Evolutionary conservation across 345 rosid species (phyloP).

Genomic region (Noccaea caerulescens): DNA sequence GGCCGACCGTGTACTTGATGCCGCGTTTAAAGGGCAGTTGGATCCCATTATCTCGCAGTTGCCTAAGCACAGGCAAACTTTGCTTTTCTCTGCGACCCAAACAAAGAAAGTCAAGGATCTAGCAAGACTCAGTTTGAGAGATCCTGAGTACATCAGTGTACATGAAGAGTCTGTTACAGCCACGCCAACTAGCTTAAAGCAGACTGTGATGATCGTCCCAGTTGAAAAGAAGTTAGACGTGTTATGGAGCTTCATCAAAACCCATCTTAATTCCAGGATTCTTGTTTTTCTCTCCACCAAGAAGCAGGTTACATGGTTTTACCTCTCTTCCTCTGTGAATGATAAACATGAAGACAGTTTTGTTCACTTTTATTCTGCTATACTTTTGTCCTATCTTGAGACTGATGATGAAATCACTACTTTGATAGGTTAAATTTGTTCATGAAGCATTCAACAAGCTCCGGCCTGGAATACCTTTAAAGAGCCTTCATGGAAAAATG

Average conservation of each 20-base stretch:
- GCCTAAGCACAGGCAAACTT: slow-evolving; percentile 78
- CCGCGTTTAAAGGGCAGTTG: slow-evolving; percentile 78
- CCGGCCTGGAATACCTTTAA: slow-evolving; percentile 94
- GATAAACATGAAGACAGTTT: background rate
- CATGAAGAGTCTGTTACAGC: slow-evolving; percentile 83
- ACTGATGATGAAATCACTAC: slow-evolving; percentile 3
- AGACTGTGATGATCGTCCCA: slow-evolving; percentile 84
- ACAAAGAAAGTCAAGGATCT: slow-evolving; percentile 94
- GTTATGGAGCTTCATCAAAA: slow-evolving; percentile 90
- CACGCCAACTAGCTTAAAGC: slow-evolving; percentile 77
- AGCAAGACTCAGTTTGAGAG: slow-evolving; percentile 94
- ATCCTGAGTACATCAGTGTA: slow-evolving; percentile 91
- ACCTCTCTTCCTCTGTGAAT: slow-evolving; percentile 7
- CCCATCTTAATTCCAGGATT: slow-evolving; percentile 76
- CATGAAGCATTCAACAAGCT: slow-evolving; percentile 92
- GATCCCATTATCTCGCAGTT: slow-evolving; percentile 91
- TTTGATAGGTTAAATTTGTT: slow-evolving; percentile 81
- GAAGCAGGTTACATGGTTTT: slow-evolving; percentile 72
- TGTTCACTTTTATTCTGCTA: background rate
- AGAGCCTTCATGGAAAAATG: slow-evolving; percentile 96
- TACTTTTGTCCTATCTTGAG: slow-evolving; percentile 1
- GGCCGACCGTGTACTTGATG: slow-evolving; percentile 97
- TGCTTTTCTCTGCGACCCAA: slow-evolving; percentile 96
- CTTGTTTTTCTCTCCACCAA: slow-evolving; percentile 92
- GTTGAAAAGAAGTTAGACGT: slow-evolving; percentile 87